Percentiles rank a stretch among this genome's conserved stretches.
These are phyloP conservation scores for Ustilago hordei DNA, from an alignment of 1,284 basidiomycete genomes.

Conservation along the genomic window DNA sequence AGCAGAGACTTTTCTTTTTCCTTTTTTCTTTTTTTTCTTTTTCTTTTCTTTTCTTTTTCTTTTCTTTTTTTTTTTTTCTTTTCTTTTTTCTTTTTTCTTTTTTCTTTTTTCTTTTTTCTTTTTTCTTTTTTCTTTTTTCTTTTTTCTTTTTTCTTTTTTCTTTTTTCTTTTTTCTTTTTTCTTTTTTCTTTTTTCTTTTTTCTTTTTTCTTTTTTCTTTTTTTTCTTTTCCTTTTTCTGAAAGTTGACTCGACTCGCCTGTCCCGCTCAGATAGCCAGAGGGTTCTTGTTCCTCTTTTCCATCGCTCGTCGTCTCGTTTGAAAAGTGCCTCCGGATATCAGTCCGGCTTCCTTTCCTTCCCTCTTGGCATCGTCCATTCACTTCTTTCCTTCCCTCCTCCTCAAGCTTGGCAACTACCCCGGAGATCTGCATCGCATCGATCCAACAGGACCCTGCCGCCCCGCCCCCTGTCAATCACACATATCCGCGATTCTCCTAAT, in stretches of 20 bases:
- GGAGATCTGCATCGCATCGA: slow-evolving; percentile 21
- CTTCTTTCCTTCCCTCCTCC: slow-evolving; percentile 20
- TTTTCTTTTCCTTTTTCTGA: neutral
- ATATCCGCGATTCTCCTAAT: slow-evolving; percentile 28
- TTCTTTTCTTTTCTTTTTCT: too few relatives aligned
- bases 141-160: neutral
- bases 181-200: too few relatives aligned
- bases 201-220: neutral
- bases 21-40: too few relatives aligned
- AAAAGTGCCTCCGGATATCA: slow-evolving; percentile 45
- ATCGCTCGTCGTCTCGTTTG: neutral
- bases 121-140: neutral
- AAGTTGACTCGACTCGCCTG: slow-evolving; percentile 1
- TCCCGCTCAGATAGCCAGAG: slow-evolving; percentile 25
- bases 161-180: too few relatives aligned
- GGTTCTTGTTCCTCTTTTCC: slow-evolving; percentile 1
- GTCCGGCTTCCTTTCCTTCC: slow-evolving; percentile 34
- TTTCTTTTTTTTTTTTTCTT: too few relatives aligned
- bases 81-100: too few relatives aligned
- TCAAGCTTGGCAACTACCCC: slow-evolving; percentile 41
- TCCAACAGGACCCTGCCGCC: slow-evolving; percentile 13
- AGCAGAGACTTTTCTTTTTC: too few relatives aligned
- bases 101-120: too few relatives aligned
- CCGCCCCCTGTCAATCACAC: slow-evolving; percentile 18
- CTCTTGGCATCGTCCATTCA: slow-evolving; percentile 10